Evolutionary conservation across 768 basidiomycete genomes (phyloP), one percentile per base, ranked within the genome.

Genomic region (Rhizopogon salebrosus): DNA sequence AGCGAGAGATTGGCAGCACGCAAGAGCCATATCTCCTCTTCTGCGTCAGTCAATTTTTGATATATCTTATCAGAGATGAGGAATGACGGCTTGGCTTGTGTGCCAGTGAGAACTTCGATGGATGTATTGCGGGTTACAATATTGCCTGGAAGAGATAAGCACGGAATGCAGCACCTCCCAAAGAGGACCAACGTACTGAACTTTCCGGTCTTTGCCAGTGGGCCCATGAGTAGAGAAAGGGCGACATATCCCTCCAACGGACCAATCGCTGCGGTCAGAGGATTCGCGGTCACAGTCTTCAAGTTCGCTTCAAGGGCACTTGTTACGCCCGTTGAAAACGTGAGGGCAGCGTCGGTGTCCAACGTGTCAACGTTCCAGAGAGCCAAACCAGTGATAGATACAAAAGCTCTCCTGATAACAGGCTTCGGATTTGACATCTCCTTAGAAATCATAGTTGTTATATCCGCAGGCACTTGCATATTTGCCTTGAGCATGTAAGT

Each of bases 171-270:
- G 48, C 57, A 9, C 51, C 31, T 36, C n/a, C 53, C 18, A 54
- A 51, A 57, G 56, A 36, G 48, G 40, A 41, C 49, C 34, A 39
- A 74, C 74, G 35, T 68, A 89, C 85, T 78, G 53, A 83, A 82
- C 57, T 75, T 67, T 18, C 74, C 75, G 10, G 75, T 76, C 38
- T 67, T 70, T 20, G 75, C 61, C 38, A 87, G 62, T 0, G 85
- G 83, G 1, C 87, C 85, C 6, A 92, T 73, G 8, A 92, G 68
- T 3, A 84, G 68, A 1, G 90, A 80, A 22, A 84, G 64, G 1
- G 89, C 83, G 11, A 94, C 78, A 63, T 93, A 95, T 0, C 89
- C 93, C 61, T 97, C 95, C 38, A 89, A 63, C n/a, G 87, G 85
- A 0, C 87, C 87, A 0, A 77, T 79, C 39, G 77, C 65, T 0